phyloP scores from a whole-genome alignment of 2,329 filamentous ascomycete genomes.

The Annulohypoxylon truncatum region DNA sequence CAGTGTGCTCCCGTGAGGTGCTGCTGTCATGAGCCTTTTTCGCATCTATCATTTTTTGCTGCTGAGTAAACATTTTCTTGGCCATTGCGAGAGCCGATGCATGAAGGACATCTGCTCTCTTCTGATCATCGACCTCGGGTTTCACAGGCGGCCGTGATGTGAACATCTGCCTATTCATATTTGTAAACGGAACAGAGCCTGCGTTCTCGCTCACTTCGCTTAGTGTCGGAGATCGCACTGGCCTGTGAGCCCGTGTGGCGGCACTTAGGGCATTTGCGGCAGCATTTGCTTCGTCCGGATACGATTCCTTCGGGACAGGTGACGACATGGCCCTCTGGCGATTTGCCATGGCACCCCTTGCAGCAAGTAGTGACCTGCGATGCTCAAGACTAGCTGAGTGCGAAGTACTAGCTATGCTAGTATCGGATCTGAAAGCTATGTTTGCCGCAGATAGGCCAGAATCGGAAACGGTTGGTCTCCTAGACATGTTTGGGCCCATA shows the following conservation, averaged over 20 bases:
- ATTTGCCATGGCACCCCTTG: constrained; percentile 78
- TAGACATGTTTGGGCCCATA: constrained; percentile 60
- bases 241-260: constrained; percentile 73
- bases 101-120: constrained; percentile 76
- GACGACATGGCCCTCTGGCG: constrained; percentile 74
- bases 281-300: constrained; percentile 70
- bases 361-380: constrained; percentile 77
- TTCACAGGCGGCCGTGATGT: constrained; percentile 79
- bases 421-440: constrained; percentile 70
- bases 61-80: constrained; percentile 81
- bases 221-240: constrained; percentile 58
- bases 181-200: constrained; percentile 75
- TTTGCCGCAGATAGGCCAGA: constrained; percentile 76
- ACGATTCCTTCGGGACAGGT: constrained; percentile 60
- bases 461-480: constrained; percentile 58
- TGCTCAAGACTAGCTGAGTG: constrained; percentile 60
- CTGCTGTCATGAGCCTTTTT: constrained; percentile 54
- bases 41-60: constrained; percentile 70
- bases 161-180: constrained; percentile 79
- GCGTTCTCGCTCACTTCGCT: constrained; percentile 67
- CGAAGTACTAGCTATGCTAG: constrained; percentile 56
- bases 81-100: constrained; percentile 92
- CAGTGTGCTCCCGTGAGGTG: constrained; percentile 47
- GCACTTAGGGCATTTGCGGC: constrained; percentile 77
- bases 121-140: constrained; percentile 78